Conservation (phyloP, 306 rosid species). For the Prosopis cineraria region DNA sequence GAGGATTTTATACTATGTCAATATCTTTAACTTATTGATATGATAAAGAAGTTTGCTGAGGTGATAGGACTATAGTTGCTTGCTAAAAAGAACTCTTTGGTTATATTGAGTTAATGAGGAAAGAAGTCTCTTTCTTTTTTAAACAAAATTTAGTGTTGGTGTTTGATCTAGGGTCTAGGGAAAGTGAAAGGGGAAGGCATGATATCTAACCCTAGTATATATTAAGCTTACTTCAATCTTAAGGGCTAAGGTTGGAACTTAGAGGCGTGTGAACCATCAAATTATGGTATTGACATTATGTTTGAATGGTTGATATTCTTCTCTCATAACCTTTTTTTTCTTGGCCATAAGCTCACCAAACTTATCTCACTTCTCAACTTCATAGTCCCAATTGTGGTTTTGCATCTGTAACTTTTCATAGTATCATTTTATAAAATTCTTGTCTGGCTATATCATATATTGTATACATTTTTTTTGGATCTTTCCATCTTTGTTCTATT, state of each 20-base stretch:
- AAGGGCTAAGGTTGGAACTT: background rate
- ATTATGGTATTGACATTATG: background rate
- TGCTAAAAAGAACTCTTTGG: background rate
- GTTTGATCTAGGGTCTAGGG: background rate
- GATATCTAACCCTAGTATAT: too few species aligned
- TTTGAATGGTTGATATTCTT: background rate
- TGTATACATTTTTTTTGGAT: background rate
- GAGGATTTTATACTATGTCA: background rate
- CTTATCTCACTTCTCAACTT: background rate
- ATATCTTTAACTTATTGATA: background rate
- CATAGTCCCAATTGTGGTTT: background rate
- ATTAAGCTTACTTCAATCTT: background rate
- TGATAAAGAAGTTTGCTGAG: background rate
- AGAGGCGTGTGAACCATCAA: background rate
- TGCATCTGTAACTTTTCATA: background rate
- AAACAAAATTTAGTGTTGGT: background rate
- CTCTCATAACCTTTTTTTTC: background rate
- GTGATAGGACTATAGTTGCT: background rate
- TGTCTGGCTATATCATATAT: background rate
- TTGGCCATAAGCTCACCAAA: background rate
- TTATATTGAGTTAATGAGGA: slow-evolving; percentile 10
- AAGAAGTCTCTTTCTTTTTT: background rate
- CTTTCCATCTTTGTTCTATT: background rate
- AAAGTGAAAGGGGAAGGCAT: background rate
- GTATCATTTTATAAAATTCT: background rate